phyloP scores from a whole-genome alignment of 257 asterid genomes.

The Leonotis leonurus region DNA sequence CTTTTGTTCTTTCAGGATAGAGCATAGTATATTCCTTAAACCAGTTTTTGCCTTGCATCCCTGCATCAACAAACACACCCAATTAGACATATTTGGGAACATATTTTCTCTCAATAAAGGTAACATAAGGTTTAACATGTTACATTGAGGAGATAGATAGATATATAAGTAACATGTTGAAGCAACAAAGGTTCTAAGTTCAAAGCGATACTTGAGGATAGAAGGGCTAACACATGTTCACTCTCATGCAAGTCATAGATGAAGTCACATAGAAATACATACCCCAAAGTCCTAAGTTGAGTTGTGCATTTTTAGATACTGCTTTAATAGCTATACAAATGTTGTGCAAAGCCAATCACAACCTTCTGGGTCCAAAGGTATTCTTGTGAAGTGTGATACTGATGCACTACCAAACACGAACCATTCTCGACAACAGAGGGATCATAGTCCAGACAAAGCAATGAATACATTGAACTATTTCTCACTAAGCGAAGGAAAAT shows the following conservation, averaged over 20 bases:
- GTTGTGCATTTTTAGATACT: not conserved
- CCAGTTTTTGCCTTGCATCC: constrained; percentile 71
- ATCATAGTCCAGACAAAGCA: no score
- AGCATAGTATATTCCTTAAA: constrained; percentile 65
- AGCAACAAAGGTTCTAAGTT: not conserved
- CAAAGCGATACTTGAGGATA: not conserved
- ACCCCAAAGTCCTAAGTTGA: not conserved
- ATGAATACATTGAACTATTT: no score
- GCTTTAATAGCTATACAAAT: not conserved
- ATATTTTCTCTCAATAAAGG: no score
- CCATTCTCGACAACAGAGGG: no score
- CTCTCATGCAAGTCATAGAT: not conserved
- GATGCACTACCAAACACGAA: no score
- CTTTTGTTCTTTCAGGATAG: constrained; percentile 57
- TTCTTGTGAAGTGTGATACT: no score
- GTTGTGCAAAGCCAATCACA: no score
- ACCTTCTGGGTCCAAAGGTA: no score
- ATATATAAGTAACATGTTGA: not conserved
- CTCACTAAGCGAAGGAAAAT: no score
- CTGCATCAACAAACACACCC: constrained; percentile 35
- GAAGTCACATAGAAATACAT: not conserved
- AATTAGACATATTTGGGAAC: not conserved
- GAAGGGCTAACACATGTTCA: not conserved
- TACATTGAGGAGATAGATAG: not conserved
- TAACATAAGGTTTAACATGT: not conserved